Percentiles rank a stretch among this genome's conserved stretches.
These are phyloP conservation scores for Saitozyma podzolica DNA, from an alignment of 768 basidiomycete genomes.

Conservation along the genomic window DNA sequence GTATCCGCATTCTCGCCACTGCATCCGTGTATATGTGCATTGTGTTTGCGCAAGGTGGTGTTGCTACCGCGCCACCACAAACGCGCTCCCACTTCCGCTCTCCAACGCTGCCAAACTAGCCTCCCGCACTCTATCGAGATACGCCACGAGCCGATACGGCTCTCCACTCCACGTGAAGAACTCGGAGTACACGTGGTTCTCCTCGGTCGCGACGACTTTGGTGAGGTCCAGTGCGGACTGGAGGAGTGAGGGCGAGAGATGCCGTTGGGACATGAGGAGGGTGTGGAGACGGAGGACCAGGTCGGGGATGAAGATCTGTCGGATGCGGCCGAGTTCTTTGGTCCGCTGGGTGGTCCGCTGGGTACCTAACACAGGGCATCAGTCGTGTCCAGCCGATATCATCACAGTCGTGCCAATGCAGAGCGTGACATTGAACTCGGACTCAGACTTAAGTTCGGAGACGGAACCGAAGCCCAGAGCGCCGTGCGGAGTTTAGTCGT, in stretches of 20 bases:
- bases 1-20: neutral
- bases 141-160: conserved; percentile 65
- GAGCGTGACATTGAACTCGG: no score
- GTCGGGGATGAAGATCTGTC: conserved; percentile 86
- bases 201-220: conserved; percentile 84
- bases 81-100: conserved; percentile 25
- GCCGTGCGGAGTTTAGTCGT: neutral
- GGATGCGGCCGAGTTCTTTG: conserved; percentile 73
- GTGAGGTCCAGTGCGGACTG: conserved; percentile 71
- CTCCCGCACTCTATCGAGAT: conserved; percentile 70
- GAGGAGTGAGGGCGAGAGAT: conserved; percentile 65
- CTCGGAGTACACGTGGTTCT: conserved; percentile 80
- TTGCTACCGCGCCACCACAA: conserved; percentile 10
- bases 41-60: neutral
- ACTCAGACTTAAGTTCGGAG: neutral
- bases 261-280: conserved; percentile 65
- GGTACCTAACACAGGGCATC: conserved; percentile 53
- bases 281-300: conserved; percentile 81
- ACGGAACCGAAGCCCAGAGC: conserved; percentile 36
- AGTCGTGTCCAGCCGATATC: neutral
- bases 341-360: conserved; percentile 59
- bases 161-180: conserved; percentile 60
- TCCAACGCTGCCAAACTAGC: conserved; percentile 70
- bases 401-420: no score
- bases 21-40: neutral